Base-by-base conservation (phyloP, 164 flowering plant species). In the Buxus sempervirens region DNA sequence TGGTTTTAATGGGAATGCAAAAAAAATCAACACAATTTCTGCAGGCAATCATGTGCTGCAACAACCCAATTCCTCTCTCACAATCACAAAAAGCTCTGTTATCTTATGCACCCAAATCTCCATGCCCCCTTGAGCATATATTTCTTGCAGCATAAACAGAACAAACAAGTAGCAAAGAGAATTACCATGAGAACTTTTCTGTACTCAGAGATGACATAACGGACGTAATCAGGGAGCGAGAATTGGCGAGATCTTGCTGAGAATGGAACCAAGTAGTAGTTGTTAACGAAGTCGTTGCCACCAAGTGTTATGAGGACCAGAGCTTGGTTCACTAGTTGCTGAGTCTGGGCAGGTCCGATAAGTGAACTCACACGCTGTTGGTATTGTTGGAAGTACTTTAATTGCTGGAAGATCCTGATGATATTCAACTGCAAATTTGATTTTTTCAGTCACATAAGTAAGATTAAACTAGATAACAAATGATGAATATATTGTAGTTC, bases 271-370 rank as follows among this genome's bases (percentile, higher is more conserved):
- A 87, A 60, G 74, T 70, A 90, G 73, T 89, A 90, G 84, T 90
- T 90, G 81, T 90, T 90, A n/a, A 90, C 94, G 41, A 85, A 90
- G 73, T 90, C 97, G 56, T 90, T 88, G 61, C 97, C 94, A 2
- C 94, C 96, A 7, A 83, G 80, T 5, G 88, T 81, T 55, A 88
- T 83, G 58, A 90, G 82, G 32, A 80, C 79, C 1, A 90, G 84
- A 0, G 86, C 89, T n/a, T 64, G 42, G 60, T 77, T 88, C 66
- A 90, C 89, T 0, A 87, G 82, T 66, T 14, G 57, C 54, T 73
- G 54, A 1, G 91, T 64, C 27, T 66, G 42, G 0, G 42, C 81
- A 0, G 45, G 26, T 58, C 93, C 96, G 0, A 88, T 71, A 1
- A 81, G 64, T 9, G 73, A 74, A 63, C 70, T 67, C 6, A 90